phyloP scores from a whole-genome alignment of 768 basidiomycete genomes.

The Porpolomopsis calyptriformis region DNA sequence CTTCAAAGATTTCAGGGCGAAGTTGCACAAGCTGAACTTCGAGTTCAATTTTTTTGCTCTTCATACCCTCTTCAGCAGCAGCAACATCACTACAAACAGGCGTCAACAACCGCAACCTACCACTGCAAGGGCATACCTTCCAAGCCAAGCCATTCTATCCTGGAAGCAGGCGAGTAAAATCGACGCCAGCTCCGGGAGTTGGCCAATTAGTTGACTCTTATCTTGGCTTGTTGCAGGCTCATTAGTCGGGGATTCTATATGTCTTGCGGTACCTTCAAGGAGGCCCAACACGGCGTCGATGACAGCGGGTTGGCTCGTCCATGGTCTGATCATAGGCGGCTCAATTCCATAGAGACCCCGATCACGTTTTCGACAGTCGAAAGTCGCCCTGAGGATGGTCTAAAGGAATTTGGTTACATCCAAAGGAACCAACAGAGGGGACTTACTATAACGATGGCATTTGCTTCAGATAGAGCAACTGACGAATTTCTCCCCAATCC shows the following conservation, averaged over 20 bases:
- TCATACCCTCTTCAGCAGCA: constrained; percentile 35
- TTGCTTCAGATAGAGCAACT: constrained; percentile 52
- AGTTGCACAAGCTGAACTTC: constrained; percentile 58
- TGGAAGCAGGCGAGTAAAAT: constrained; percentile 54
- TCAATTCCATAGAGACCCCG: constrained; percentile 68
- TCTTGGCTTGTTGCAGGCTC: constrained; percentile 17
- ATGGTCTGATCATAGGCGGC: constrained; percentile 59
- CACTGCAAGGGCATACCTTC: constrained; percentile 29
- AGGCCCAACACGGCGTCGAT: constrained; percentile 62
- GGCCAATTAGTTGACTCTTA: constrained; percentile 33
- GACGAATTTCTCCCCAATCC: constrained; percentile 34
- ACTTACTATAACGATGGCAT: constrained; percentile 57
- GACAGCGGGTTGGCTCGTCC: constrained; percentile 65
- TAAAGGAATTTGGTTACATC: constrained; percentile 20
- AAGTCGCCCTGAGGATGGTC: constrained; percentile 64
- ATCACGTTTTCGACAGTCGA: constrained; percentile 66
- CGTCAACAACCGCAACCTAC: background rate
- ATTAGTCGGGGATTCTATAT: constrained; percentile 29
- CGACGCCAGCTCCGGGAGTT: constrained; percentile 56
- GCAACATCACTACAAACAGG: constrained; percentile 16
- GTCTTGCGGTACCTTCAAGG: constrained; percentile 54
- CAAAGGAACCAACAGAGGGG: background rate
- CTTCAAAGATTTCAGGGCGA: constrained; percentile 68
- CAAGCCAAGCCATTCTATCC: constrained; percentile 61
- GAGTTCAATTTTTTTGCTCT: constrained; percentile 49